These are phyloP conservation scores for Dendrothele bispora DNA, from an alignment of 768 basidiomycete genomes.

Conservation along the genomic window DNA sequence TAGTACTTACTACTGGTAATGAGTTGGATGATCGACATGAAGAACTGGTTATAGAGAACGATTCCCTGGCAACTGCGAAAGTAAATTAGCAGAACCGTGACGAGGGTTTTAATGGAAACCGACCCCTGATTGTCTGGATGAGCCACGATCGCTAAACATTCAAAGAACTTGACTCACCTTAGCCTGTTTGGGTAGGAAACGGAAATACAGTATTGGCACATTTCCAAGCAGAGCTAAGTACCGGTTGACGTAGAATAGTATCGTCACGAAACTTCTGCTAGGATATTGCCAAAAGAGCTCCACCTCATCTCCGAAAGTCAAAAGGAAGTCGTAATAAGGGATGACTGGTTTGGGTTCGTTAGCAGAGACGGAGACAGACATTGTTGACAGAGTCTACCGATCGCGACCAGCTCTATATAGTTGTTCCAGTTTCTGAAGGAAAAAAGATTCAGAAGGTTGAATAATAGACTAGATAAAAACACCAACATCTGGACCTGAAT, in stretches of 20 bases:
- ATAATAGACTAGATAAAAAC: too few species aligned
- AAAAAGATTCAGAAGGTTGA: too few species aligned
- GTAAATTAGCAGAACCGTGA: background rate
- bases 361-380: background rate
- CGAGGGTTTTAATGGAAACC: background rate
- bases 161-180: background rate
- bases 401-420: background rate
- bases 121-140: background rate
- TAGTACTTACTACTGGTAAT: background rate
- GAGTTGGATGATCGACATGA: background rate
- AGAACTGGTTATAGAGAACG: background rate
- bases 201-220: background rate
- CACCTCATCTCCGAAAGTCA: conserved; percentile 1
- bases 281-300: conserved; percentile 3
- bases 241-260: conserved; percentile 7
- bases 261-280: background rate
- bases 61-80: background rate
- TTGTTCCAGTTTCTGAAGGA: conserved; percentile 1
- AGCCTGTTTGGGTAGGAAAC: background rate
- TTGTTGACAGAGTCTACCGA: conserved; percentile 2
- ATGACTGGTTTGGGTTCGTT: background rate
- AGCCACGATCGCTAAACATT: background rate
- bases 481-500: too few species aligned
- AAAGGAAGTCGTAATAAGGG: conserved; percentile 4
- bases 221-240: conserved; percentile 4